Percentiles rank a stretch among this genome's conserved stretches.
These are phyloP conservation scores for Saccharomyces hybrid DNA, from an alignment of 1,139 yeast species.

Conservation along the genomic window DNA sequence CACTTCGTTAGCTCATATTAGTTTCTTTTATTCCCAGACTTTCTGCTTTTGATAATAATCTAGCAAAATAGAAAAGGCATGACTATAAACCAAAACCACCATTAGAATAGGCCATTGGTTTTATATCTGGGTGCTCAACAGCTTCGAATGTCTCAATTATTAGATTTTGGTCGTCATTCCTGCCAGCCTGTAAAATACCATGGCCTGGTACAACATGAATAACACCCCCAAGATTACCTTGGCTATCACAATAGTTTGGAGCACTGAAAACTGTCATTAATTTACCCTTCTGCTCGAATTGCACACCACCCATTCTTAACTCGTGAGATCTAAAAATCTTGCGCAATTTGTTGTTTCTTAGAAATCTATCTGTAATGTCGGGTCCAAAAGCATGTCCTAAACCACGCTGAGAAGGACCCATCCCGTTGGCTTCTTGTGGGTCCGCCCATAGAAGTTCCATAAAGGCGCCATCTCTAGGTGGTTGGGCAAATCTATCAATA, in stretches of 20 bases:
- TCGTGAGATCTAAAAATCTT: constrained; percentile 92
- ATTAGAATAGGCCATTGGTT: constrained; percentile 95
- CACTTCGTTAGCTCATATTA: background rate
- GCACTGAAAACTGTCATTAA: constrained; percentile 93
- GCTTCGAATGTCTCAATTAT: constrained; percentile 60
- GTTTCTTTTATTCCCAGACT: background rate
- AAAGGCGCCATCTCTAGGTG: constrained; percentile 85
- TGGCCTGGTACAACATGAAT: constrained; percentile 45
- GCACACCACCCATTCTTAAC: constrained; percentile 87
- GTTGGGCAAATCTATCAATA: constrained; percentile 70
- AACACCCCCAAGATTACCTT: constrained; percentile 86
- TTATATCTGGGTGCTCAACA: constrained; percentile 82
- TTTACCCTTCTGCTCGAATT: constrained; percentile 77
- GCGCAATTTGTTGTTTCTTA: constrained; percentile 60
- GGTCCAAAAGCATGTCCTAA: constrained; percentile 97
- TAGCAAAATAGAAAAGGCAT: background rate
- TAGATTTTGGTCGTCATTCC: constrained; percentile 50
- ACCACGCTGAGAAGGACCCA: constrained; percentile 89
- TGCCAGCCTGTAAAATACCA: constrained; percentile 23
- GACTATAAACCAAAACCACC: constrained; percentile 31
- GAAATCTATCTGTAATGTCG: constrained; percentile 76
- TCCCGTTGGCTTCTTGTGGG: constrained; percentile 73
- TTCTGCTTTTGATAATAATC: background rate
- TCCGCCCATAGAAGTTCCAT: constrained; percentile 98
- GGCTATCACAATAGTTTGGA: constrained; percentile 92